A percentile compares a stretch with the other conserved stretches of the same genome.
These are phyloP conservation scores for Carex littledalei DNA, from an alignment of 176 grass and related monocot genomes.

Conservation along the genomic window DNA sequence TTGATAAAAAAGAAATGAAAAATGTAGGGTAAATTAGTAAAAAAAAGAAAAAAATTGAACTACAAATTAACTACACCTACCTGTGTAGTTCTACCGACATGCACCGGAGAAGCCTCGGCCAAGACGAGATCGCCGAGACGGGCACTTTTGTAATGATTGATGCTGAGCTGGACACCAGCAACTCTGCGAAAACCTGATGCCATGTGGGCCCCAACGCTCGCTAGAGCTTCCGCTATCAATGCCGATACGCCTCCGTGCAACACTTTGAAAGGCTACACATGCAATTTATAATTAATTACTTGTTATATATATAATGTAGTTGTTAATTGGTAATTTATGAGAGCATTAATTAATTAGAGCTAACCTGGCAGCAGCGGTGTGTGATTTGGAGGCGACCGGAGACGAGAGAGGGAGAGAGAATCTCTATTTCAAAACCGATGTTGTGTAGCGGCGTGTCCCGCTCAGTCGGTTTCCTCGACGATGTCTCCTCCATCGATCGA, in stretches of 20 bases:
- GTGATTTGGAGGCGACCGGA: constrained; percentile 56
- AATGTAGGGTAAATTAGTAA: no score
- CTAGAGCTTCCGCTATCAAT: constrained; percentile 65
- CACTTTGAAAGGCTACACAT: constrained; percentile 58
- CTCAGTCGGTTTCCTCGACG: background rate
- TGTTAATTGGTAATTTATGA: no score
- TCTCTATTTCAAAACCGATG: constrained; percentile 62
- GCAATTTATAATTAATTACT: no score
- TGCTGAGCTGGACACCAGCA: constrained; percentile 88
- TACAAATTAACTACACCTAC: no score
- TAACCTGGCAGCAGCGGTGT: constrained; percentile 62
- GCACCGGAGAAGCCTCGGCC: constrained; percentile 52
- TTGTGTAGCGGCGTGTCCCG: constrained; percentile 46
- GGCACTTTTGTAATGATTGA: constrained; percentile 78
- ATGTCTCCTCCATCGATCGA: background rate
- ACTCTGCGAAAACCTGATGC: constrained; percentile 62
- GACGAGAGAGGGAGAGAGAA: constrained; percentile 43
- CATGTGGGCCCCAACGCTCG: constrained; percentile 93
- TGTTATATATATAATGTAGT: no score
- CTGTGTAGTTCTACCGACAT: constrained; percentile 60
- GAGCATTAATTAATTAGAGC: no score
- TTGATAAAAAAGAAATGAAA: no score
- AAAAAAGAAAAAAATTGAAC: no score
- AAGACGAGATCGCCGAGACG: constrained; percentile 53
- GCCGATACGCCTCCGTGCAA: constrained; percentile 80